Percentiles rank a stretch among this genome's conserved stretches.
Conservation (phyloP, 345 rosid species). For the Eucalyptus rudis region DNA sequence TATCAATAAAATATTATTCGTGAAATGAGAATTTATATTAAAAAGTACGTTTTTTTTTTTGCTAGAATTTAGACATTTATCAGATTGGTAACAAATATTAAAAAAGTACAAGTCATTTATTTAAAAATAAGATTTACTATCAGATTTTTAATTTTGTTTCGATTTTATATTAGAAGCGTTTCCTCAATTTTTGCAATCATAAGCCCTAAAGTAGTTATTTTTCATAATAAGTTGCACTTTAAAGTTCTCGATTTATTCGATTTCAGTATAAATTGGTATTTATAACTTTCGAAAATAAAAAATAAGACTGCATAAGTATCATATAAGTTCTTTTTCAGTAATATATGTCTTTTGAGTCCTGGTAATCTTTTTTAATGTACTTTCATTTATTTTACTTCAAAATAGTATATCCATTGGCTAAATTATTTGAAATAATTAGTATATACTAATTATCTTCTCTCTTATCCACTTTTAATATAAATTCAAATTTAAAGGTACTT, state of each 20-base stretch:
- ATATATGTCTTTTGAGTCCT: neutral
- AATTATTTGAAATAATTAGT: neutral
- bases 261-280: neutral
- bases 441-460: neutral
- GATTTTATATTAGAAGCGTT: neutral
- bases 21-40: neutral
- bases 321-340: neutral
- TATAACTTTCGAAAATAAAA: neutral
- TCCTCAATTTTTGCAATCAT: neutral
- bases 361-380: neutral
- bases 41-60: neutral
- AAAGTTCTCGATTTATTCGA: neutral
- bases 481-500: neutral
- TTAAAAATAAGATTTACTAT: neutral
- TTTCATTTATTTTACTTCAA: neutral
- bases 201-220: neutral
- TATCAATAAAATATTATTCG: neutral
- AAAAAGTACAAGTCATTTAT: neutral
- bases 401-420: neutral
- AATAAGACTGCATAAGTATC: neutral
- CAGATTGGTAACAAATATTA: neutral
- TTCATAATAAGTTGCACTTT: neutral
- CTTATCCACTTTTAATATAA: neutral
- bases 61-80: neutral
- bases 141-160: neutral